phyloP scores from a whole-genome alignment of 352 stramenopile genomes.

The Globisporangium parvum region DNA sequence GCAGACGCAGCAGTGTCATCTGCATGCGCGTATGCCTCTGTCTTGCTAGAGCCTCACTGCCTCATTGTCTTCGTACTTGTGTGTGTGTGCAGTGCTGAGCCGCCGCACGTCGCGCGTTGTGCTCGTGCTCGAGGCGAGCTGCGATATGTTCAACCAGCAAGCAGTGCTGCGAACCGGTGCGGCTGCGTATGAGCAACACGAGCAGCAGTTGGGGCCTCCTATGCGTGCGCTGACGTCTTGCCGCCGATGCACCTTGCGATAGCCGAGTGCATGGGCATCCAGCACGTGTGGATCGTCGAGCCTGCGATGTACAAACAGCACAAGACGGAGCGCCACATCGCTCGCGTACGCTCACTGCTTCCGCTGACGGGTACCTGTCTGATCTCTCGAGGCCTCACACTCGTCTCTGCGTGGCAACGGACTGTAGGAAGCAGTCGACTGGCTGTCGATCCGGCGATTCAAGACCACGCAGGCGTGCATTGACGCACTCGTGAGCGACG shows the following conservation, averaged over 20 bases:
- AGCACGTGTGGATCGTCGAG: conserved; percentile 63
- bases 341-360: conserved; percentile 13
- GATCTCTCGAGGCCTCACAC: too few species aligned
- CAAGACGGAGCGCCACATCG: conserved; percentile 22
- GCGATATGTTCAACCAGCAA: conserved; percentile 35
- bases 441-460: conserved; percentile 76
- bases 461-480: conserved; percentile 63
- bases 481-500: conserved; percentile 29
- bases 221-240: not conserved
- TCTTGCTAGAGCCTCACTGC: too few species aligned
- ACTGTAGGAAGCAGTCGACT: conserved; percentile 26
- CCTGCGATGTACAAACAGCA: conserved; percentile 28
- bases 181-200: not conserved
- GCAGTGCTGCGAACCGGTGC: conserved; percentile 26
- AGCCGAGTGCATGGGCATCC: conserved; percentile 52
- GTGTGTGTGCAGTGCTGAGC: conserved; percentile 20
- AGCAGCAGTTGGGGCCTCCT: not conserved
- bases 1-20: not conserved
- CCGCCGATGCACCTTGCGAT: not conserved
- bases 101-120: conserved; percentile 27
- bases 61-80: not conserved
- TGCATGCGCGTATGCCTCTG: too few species aligned
- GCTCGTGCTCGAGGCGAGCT: conserved; percentile 34
- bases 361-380: too few species aligned
- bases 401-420: too few species aligned